Percentiles rank a stretch among this genome's conserved stretches.
phyloP scores from a whole-genome alignment of 2,329 filamentous ascomycete genomes.

The Microthyrium microscopicum region DNA sequence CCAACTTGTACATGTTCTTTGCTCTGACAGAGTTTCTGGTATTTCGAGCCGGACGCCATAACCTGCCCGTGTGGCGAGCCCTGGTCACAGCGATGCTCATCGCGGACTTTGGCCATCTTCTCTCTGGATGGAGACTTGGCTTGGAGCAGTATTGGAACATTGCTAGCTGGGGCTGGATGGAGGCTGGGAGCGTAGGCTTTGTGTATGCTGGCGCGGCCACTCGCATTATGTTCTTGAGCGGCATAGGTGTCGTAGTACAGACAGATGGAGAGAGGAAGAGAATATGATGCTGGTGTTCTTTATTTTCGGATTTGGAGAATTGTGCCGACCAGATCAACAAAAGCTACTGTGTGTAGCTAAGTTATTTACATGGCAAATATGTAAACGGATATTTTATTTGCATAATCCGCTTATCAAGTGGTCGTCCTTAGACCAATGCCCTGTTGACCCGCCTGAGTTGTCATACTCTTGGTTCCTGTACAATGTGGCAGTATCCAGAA shows the following conservation, averaged over 20 bases:
- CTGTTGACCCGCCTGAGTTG: too few relatives aligned
- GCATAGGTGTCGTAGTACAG: conserved; percentile 28
- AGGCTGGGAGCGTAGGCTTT: conserved; percentile 52
- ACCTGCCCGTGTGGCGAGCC: conserved; percentile 52
- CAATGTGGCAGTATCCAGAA: too few relatives aligned
- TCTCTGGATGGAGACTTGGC: conserved; percentile 45
- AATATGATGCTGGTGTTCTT: too few relatives aligned
- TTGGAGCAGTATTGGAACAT: conserved; percentile 46
- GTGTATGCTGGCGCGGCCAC: conserved; percentile 49
- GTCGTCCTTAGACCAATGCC: too few relatives aligned
- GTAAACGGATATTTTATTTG: too few relatives aligned
- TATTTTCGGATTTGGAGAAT: too few relatives aligned
- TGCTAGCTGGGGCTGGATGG: conserved; percentile 47
- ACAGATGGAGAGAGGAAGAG: too few relatives aligned
- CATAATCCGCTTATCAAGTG: too few relatives aligned
- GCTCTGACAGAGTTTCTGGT: conserved; percentile 63
- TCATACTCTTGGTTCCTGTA: too few relatives aligned
- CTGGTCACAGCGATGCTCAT: conserved; percentile 51
- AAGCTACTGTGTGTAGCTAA: too few relatives aligned
- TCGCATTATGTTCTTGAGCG: conserved; percentile 41
- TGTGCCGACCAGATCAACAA: too few relatives aligned
- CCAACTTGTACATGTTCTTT: conserved; percentile 64
- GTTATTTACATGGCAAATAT: too few relatives aligned
- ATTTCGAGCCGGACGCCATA: conserved; percentile 49
- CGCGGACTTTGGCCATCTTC: conserved; percentile 63